Conservation (phyloP, 306 rosid species). For the Urtica urens region DNA sequence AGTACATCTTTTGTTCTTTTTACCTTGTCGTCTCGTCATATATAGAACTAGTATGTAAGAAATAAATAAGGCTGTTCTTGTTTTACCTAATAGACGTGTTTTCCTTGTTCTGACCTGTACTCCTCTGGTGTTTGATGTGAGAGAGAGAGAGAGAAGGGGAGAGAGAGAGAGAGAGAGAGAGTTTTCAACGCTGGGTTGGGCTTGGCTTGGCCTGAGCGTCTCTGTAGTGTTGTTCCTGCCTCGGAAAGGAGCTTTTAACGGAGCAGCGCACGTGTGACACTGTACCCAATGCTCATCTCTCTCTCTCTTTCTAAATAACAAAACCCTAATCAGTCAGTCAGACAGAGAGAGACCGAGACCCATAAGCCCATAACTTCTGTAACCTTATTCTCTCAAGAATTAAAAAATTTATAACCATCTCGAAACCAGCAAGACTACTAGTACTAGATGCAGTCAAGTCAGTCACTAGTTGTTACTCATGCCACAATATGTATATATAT, state of each 20-base stretch:
- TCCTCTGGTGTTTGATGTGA: constrained; percentile 27
- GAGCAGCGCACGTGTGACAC: constrained; percentile 91
- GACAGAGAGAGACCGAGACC: constrained; percentile 16
- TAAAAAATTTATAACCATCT: background rate
- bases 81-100: no score
- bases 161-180: constrained; percentile 10
- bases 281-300: constrained; percentile 50
- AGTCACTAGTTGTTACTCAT: no score
- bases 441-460: no score
- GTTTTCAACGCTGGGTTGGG: constrained; percentile 23
- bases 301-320: constrained; percentile 24
- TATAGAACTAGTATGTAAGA: no score
- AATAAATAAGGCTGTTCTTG: no score
- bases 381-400: constrained; percentile 27
- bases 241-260: constrained; percentile 68
- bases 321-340: constrained; percentile 42
- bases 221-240: constrained; percentile 39
- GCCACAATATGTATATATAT: no score
- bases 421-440: background rate
- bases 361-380: constrained; percentile 23
- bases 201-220: constrained; percentile 34
- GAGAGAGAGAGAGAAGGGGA: constrained; percentile 10
- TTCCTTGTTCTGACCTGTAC: no score
- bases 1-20: no score
- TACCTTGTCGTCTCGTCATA: no score